Base-by-base conservation (phyloP, 2,329 filamentous ascomycete species). In the Acrocalymma vagum region DNA sequence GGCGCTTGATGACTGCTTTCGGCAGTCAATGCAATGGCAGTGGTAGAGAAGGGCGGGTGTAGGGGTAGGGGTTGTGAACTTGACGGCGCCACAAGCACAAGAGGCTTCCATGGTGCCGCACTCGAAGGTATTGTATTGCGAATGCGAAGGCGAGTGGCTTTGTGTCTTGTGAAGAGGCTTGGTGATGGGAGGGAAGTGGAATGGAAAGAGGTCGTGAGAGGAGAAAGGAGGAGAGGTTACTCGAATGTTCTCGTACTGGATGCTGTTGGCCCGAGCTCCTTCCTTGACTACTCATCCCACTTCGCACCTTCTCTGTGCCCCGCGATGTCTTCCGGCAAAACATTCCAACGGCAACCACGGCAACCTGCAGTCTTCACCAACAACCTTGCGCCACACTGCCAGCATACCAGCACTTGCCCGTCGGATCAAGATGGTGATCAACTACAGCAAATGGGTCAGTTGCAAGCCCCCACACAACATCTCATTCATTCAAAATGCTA, bases 391-490 rank as follows among this genome's bases (percentile, higher is more conserved):
- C 14, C 26, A 30, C 42, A 39, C 36, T 28, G 20, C 27, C 9
- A 27, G 34, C 6, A 26, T 34, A 29, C 17, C 45, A 22, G 17
- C n/a, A n/a, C n/a, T n/a, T n/a, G n/a, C n/a, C n/a, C n/a, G n/a
- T n/a, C n/a, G n/a, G n/a, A n/a, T 24, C 42, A 51, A 43, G 8
- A 82, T 82, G 79, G 75, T 78, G n/a, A 77, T 87, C 49, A 81
- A 87, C 62, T 88, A 87, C 69, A 87, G 83, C 72, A 88, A 87
- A 76, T 88, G 85, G 84, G 83, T 85, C 69, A 45, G 77, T 64
- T 11, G 10, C 17, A 18, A 6, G 21, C 8, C 8, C 7, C 17
- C 6, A 25, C 22, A 21, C 15, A 5, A 9, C 16, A 2, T 5
- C 5, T 21, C n/a, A 34, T 17, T 21, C 31, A 25, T 33, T 21